Percentiles rank a stretch among this genome's conserved stretches.
phyloP scores from a whole-genome alignment of 225 moss, liverwort and hornwort genomes.

The Marchantia paleacea region DNA sequence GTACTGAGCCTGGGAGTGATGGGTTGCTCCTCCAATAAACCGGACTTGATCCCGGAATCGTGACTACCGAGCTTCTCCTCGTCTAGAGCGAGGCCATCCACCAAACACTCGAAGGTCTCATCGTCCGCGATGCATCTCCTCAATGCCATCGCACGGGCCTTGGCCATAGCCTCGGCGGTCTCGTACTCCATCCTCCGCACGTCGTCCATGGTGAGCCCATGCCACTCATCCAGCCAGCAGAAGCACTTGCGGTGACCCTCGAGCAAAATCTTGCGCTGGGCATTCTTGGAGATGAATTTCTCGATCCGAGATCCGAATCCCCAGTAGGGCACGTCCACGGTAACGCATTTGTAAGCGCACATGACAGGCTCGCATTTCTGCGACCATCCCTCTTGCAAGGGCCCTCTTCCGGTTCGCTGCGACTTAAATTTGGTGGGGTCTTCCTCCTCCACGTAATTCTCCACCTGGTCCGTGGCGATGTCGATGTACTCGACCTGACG shows the following conservation, averaged over 20 bases:
- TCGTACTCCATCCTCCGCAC: slow-evolving; percentile 82
- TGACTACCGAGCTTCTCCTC: slow-evolving; percentile 13
- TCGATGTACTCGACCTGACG: slow-evolving; percentile 95
- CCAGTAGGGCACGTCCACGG: slow-evolving; percentile 96
- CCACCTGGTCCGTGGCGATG: slow-evolving; percentile 84
- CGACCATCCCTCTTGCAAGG: slow-evolving; percentile 77
- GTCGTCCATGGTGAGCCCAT: slow-evolving; percentile 86
- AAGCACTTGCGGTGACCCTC: slow-evolving; percentile 94
- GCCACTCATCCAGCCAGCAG: slow-evolving; percentile 96
- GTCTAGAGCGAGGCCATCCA: slow-evolving; percentile 10
- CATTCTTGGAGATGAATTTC: slow-evolving; percentile 84
- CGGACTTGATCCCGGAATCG: neutral
- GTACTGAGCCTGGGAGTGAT: slow-evolving; percentile 24
- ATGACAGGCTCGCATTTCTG: slow-evolving; percentile 81
- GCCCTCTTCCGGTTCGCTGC: slow-evolving; percentile 73
- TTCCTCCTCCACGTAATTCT: slow-evolving; percentile 75
- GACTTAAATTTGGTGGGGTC: slow-evolving; percentile 88
- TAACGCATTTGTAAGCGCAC: slow-evolving; percentile 99
- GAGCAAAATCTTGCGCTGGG: slow-evolving; percentile 71
- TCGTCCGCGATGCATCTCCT: slow-evolving; percentile 35
- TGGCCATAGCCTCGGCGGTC: slow-evolving; percentile 60
- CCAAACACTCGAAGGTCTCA: slow-evolving; percentile 17
- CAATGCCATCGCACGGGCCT: slow-evolving; percentile 59
- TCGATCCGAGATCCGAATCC: slow-evolving; percentile 86
- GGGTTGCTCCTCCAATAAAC: slow-evolving; percentile 25